Evolutionary conservation across 2,329 filamentous ascomycete species (phyloP), one percentile per base, ranked within the genome.

Genomic region (Colletotrichum simmondsii): DNA sequence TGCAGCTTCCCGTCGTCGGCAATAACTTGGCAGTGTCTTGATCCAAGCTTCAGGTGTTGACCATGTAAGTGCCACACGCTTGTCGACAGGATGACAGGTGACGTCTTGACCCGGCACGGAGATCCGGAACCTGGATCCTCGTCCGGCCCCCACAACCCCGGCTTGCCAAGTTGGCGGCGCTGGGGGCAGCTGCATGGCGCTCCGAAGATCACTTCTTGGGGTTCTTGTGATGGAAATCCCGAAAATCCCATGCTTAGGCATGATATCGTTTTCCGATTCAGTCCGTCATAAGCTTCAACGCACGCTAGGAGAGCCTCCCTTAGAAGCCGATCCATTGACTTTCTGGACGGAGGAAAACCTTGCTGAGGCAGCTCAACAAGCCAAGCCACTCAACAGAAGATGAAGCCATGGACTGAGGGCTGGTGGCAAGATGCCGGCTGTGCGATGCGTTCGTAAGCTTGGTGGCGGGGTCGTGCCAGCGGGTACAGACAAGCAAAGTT

Each of bases 121-220:
- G 46, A 49, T 59, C 26, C 70, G 19, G 65, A 65, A 60, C 26
- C 22, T 37, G 26, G 59, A 69, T 46, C 58, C 46, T 32, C 59
- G 28, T 60, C 66, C 60, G 54, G 60, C 30, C 46, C 28, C 59
- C 70, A 49, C 65, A 54, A n/a, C 32, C 28, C 24, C 54, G 59
- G 53, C 37, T 42, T 60, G 65, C 70, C 65, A 69, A 64, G 70
- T 63, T 37, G 30, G 35, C 58, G 52, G 59, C 65, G 52, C 54
- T 72, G 32, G 66, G 70, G 59, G 26, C 42, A 42, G 65, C 42
- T 60, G 59, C 65, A 64, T 56, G 65, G 69, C 53, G 59, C 22
- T 26, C 11, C 10, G 66, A 65, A 65, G 60, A 70, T 72, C 58
- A 30, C 63, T 60, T 57, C 53, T 69, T 24, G 49, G 42, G 19